A percentile compares a stretch with the other conserved stretches of the same genome.
These are phyloP conservation scores for Coprinopsis strossmayeri DNA, from an alignment of 768 basidiomycete genomes.

Conservation along the genomic window DNA sequence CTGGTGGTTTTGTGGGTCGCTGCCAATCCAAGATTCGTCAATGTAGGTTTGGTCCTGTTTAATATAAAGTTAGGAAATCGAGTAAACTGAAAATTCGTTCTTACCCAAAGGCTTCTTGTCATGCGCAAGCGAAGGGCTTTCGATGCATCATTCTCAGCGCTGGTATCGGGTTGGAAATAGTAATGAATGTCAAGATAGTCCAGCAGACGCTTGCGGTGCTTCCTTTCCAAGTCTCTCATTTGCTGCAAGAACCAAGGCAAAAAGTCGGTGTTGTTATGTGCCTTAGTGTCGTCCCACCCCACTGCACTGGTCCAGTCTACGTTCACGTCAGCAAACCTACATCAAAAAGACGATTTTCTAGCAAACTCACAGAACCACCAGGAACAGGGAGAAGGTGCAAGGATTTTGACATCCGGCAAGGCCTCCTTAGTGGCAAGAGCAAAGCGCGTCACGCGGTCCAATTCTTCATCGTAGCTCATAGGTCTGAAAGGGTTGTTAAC, in stretches of 20 bases:
- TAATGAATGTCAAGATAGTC: constrained; percentile 54
- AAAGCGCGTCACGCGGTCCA: constrained; percentile 36
- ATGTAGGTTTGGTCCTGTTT: constrained; percentile 39
- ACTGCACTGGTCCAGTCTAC: constrained; percentile 47
- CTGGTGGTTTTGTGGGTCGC: constrained; percentile 38
- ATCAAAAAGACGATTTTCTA: neutral
- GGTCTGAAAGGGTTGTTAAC: constrained; percentile 21
- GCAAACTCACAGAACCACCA: constrained; percentile 43
- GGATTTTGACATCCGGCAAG: constrained; percentile 36
- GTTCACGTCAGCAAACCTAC: neutral
- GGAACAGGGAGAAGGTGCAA: constrained; percentile 40
- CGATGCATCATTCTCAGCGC: constrained; percentile 44
- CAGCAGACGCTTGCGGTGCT: constrained; percentile 35
- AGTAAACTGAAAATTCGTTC: constrained; percentile 5
- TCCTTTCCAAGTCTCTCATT: constrained; percentile 34
- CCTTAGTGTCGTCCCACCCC: constrained; percentile 42
- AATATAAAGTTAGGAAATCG: neutral
- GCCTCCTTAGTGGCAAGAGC: constrained; percentile 36
- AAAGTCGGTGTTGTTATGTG: constrained; percentile 48
- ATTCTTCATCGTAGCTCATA: constrained; percentile 46
- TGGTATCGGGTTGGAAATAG: constrained; percentile 47
- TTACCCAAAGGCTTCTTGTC: constrained; percentile 47
- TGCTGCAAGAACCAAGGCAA: constrained; percentile 48
- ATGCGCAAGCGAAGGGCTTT: constrained; percentile 43
- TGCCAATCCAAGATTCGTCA: constrained; percentile 50